These are phyloP conservation scores for Cyberlindnera amylophila DNA, from an alignment of 805 yeast species.

Conservation along the genomic window DNA sequence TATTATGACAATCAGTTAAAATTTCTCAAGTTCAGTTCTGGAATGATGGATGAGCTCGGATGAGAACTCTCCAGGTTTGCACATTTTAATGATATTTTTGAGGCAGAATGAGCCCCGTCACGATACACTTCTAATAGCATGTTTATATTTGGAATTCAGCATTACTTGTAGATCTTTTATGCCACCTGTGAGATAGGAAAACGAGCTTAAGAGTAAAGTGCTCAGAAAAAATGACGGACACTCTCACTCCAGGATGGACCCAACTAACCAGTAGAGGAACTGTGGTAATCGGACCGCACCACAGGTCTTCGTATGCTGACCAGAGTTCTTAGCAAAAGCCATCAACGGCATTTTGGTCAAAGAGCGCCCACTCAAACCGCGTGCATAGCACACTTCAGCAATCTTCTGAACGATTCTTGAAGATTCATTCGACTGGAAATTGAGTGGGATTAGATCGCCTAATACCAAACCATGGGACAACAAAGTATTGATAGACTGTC, in stretches of 20 bases:
- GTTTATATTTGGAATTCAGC: too few relatives aligned
- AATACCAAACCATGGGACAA: slow-evolving; percentile 2
- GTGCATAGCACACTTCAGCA: slow-evolving; percentile 7
- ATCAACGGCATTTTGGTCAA: slow-evolving; percentile 11
- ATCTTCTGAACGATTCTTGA: slow-evolving; percentile 1
- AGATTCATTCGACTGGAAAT: background rate
- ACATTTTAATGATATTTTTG: background rate
- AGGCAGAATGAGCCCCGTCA: background rate
- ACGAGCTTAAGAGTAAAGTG: too few relatives aligned
- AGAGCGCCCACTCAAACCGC: slow-evolving; percentile 12
- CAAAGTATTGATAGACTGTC: slow-evolving; percentile 22
- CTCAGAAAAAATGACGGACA: background rate
- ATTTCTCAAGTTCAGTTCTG: too few relatives aligned
- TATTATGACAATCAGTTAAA: too few relatives aligned
- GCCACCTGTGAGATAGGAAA: too few relatives aligned
- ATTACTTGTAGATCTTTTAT: too few relatives aligned
- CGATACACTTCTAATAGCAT: background rate
- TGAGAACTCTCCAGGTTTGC: background rate
- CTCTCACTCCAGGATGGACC: background rate
- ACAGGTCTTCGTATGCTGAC: too few relatives aligned
- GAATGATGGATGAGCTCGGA: too few relatives aligned
- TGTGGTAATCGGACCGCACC: too few relatives aligned
- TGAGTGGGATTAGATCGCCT: background rate
- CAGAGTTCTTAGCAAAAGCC: slow-evolving; percentile 4
- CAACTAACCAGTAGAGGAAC: background rate